Base-by-base conservation (phyloP, 2,329 filamentous ascomycete species). In the Macrophomina tecta region DNA sequence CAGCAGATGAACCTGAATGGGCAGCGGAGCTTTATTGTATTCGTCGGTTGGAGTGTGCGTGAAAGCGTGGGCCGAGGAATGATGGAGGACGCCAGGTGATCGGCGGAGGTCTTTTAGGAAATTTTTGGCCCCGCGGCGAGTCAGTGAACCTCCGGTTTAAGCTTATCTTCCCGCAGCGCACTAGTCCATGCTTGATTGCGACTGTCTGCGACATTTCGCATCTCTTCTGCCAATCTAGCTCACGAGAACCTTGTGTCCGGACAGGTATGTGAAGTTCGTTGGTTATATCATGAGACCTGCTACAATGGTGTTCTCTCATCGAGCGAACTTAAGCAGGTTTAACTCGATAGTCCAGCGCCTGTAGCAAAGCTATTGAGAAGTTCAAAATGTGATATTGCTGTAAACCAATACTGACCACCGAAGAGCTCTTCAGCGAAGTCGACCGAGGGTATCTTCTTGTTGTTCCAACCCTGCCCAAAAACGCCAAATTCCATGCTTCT, bases 161-260 rank as follows among this genome's bases (percentile, higher is more conserved):
- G 65, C 65, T 67, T 67, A 67, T 67, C 46, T 52, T 56, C 65
- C 65, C 65, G 49, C 65, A 56, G 30, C 36, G 32, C 65, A 49
- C 65, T 48, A 67, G 46, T 51, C 38, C 56, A 28, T 8, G 9
- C 34, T 49, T 23, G 9, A 23, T 58, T n/a, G 36, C 36, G 11
- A 30, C 9, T 40, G 36, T 4, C 18, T 51, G 18, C 8, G 32
- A 51, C 36, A 1, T 38, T 12, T 8, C 36, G 1, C 6, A 2
- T 38, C 36, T 8, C 36, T 38, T 23, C 23, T 23, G 23, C 23
- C 23, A 23, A 23, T 23, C 23, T 23, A 23, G 23, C 3, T 23
- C 23, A 23, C 23, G 23, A 23, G 23, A 23, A 23, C 23, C 23
- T 23, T 23, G 23, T 23, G 23, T 23, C 23, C 23, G 23, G 23